These are phyloP conservation scores for Cystofilobasidium capitatum DNA, from an alignment of 768 basidiomycete species.

Conservation along the genomic window DNA sequence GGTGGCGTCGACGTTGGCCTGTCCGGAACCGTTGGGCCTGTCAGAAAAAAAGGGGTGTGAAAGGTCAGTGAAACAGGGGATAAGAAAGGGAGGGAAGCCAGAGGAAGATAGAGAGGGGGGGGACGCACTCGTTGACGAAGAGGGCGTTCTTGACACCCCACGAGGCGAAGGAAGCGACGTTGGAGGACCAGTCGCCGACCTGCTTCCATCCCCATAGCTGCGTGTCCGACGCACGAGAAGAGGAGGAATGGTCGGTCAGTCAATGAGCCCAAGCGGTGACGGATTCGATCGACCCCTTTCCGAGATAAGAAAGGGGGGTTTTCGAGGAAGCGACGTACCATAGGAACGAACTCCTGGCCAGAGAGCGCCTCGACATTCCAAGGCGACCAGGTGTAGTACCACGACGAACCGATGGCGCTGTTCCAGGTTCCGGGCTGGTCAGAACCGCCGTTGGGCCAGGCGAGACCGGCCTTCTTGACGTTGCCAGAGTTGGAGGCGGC, in stretches of 20 bases:
- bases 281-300: background rate
- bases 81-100: background rate
- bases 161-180: constrained; percentile 15
- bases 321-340: constrained; percentile 22
- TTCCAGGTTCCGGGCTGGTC: constrained; percentile 17
- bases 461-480: constrained; percentile 24
- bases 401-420: constrained; percentile 20
- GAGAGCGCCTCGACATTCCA: constrained; percentile 19
- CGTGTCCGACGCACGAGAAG: background rate
- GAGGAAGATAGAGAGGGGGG: background rate
- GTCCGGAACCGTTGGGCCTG: constrained; percentile 25
- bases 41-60: background rate
- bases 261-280: background rate
- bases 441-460: constrained; percentile 25
- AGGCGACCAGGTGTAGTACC: constrained; percentile 28
- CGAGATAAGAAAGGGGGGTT: background rate
- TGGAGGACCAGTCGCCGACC: constrained; percentile 25
- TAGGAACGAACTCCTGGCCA: constrained; percentile 24
- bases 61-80: background rate
- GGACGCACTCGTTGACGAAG: constrained; percentile 25
- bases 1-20: constrained; percentile 20
- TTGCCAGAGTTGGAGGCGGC: background rate
- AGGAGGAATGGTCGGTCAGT: background rate
- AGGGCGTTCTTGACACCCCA: constrained; percentile 25
- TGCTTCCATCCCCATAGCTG: constrained; percentile 16